Evolutionary conservation across 2,329 filamentous ascomycete genomes (phyloP), one percentile per base, ranked within the genome.

Genomic region (Trichoderma koningiopsis): DNA sequence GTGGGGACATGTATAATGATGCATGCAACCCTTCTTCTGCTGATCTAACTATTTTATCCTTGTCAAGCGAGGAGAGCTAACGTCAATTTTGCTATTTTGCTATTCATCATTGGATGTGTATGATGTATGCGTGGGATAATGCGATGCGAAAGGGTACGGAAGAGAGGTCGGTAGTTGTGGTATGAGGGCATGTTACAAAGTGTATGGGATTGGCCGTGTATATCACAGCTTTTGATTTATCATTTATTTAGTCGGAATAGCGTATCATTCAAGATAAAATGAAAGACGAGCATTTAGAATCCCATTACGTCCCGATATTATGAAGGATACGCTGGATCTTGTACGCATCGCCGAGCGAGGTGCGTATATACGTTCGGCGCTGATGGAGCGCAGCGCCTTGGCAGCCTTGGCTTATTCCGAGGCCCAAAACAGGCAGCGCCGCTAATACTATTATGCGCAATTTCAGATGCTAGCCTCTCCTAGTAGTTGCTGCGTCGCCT

Each of bases 141-240:
- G 4, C 43, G 58, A 24, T 53, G 61, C 27, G 33, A 13, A 24
- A 49, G 47, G n/a, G n/a, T 22, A 11, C 6, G n/a, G 47, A 24
- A 58, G 24, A 60, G 55, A 43, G 35, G 16, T 8, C 2, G 47
- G 19, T 31, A 29, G n/a, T 10, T 16, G 19, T n/a, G 22, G 7
- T 10, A 52, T 35, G 43, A 52, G 13, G 47, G 40, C 19, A 22
- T 14, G 35, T 37, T 22, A 27, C 52, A 27, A n/a, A 19, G 40
- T 58, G n/a, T 52, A 37, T 35, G 29, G 47, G 19, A 65, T 60
- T 24, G 33, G 5, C 4, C 14, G 49, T 49, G 55, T 71, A 67
- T 72, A 70, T 64, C 24, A 29, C 16, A 49, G 71, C 72, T 70
- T n/a, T 43, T 43, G 40, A 43, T 43, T 43, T n/a, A n/a, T 43